A percentile compares a stretch with the other conserved stretches of the same genome.
Evolutionary conservation across 2,329 filamentous ascomycete species (phyloP).

Genomic region (Neopestalotiopsis rosae): DNA sequence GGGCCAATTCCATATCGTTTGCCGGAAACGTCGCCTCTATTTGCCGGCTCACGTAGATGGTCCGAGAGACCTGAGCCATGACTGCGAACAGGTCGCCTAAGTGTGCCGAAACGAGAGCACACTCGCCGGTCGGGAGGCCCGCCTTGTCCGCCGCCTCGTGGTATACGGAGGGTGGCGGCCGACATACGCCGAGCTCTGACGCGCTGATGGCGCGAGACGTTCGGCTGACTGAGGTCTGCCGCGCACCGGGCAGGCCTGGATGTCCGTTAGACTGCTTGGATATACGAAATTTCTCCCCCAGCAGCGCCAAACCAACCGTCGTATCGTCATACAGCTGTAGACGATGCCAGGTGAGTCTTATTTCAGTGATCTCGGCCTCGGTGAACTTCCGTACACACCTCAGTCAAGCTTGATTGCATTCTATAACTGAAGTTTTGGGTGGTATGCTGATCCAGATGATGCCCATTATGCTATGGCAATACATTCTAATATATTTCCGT

Average conservation of each 20-base stretch:
- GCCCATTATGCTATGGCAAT: too few relatives aligned
- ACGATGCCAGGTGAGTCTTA: conserved; percentile 75
- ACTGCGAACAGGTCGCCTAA: conserved; percentile 72
- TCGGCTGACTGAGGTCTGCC: conserved; percentile 56
- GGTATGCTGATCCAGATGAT: too few relatives aligned
- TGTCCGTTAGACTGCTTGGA: conserved; percentile 81
- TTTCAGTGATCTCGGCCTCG: conserved; percentile 64
- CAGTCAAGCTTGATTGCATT: too few relatives aligned
- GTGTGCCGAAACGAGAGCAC: conserved; percentile 81
- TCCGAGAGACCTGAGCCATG: conserved; percentile 66
- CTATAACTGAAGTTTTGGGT: too few relatives aligned
- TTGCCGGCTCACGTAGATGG: conserved; percentile 74
- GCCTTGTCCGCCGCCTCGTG: conserved; percentile 68
- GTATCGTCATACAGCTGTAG: conserved; percentile 74
- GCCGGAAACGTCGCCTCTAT: conserved; percentile 68
- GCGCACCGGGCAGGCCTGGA: conserved; percentile 66
- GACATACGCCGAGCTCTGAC: conserved; percentile 77
- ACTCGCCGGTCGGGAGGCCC: conserved; percentile 61
- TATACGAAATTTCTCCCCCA: conserved; percentile 61
- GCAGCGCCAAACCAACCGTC: conserved; percentile 55
- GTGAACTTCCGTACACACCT: conserved; percentile 51
- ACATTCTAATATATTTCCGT: too few relatives aligned
- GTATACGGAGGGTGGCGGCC: conserved; percentile 73
- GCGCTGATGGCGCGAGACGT: conserved; percentile 67
- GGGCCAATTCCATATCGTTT: conserved; percentile 54